phyloP scores from a whole-genome alignment of 257 asterid species.

The Lycium barbarum region DNA sequence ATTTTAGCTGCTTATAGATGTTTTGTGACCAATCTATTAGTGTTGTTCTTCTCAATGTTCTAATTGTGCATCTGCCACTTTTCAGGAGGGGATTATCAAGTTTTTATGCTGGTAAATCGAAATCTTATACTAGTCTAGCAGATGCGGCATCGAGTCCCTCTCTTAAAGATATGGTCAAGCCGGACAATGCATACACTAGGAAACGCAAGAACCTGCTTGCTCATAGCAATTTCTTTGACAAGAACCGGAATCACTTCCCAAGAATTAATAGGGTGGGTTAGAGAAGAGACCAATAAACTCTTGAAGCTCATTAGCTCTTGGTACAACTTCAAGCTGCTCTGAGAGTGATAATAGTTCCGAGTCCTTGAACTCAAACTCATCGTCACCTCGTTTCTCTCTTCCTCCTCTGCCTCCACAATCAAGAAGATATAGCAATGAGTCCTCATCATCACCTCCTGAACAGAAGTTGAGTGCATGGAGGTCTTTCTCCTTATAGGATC shows the following conservation, averaged over 20 bases:
- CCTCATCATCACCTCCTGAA: conserved; percentile 50
- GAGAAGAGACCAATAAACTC: conserved; percentile 62
- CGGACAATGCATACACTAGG: conserved; percentile 67
- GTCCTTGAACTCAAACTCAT: conserved; percentile 55
- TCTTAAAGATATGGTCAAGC: conserved; percentile 65
- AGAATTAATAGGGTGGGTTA: conserved; percentile 53
- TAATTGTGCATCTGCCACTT: conserved; percentile 10
- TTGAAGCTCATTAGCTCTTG: conserved; percentile 61
- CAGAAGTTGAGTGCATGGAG: conserved; percentile 67
- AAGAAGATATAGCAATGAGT: conserved; percentile 48
- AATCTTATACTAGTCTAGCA: conserved; percentile 63
- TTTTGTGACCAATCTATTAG: not conserved
- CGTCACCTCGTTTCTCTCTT: conserved; percentile 53
- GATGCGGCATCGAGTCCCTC: conserved; percentile 63
- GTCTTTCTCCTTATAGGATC: conserved; percentile 75
- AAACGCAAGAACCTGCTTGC: conserved; percentile 77
- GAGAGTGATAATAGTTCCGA: conserved; percentile 26
- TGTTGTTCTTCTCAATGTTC: not conserved
- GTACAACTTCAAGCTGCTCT: conserved; percentile 47
- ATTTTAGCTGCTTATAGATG: not conserved
- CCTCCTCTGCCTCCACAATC: conserved; percentile 86
- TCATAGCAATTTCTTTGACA: conserved; percentile 58
- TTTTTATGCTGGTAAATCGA: conserved; percentile 52
- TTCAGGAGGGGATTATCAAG: conserved; percentile 54
- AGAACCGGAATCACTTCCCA: conserved; percentile 47